Evolutionary conservation across 257 asterid genomes (phyloP), one percentile per base, ranked within the genome.

Genomic region (Nyctanthes arbortristis): DNA sequence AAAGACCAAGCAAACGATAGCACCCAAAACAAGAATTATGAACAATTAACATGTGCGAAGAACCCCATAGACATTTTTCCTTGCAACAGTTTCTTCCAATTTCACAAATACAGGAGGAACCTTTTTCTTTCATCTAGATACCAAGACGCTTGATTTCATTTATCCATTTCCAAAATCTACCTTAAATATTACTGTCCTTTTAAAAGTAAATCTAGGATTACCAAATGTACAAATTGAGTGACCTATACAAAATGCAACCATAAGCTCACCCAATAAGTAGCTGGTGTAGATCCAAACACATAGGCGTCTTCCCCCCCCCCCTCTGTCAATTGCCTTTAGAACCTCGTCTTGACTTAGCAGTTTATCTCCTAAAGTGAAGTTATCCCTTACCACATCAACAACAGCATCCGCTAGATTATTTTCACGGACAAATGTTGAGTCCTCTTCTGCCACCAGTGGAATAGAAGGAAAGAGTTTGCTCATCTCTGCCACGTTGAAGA

Each of bases 391-490:
- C 63, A 80, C 91, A 61, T 81, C 79, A 66, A 81, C 74, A 67
- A 93, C 96, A 68, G 91, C 90, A 74, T 70, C 81, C 7, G 64
- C 94, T 30, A 93, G 86, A 86, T 91, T 85, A 75, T 89, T 93
- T 63, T 86, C 79, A 65, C 90, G 89, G 73, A 93, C 76, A 40
- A 84, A 93, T 24, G 85, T 84, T 0, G 97, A 93, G 74, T 93
- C 98, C 84, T 93, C 98, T 80, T 93, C 97, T 4, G 98, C 98
- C 61, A 93, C 96, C 87, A 93, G 67, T 24, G 98, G 97, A 65
- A 87, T 93, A 11, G 88, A 80, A 66, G 98, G 98, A 80, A 87
- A 93, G 14, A 81, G 79, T 68, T 67, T 80, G 75, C 84, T 62
- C 90, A 93, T 76, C 82, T 93, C 98, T 93, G 79, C 67, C 75